Percentiles rank a stretch among this genome's conserved stretches.
phyloP scores from a whole-genome alignment of 2,329 filamentous ascomycete species.

The Stachybotrys chartarum region DNA sequence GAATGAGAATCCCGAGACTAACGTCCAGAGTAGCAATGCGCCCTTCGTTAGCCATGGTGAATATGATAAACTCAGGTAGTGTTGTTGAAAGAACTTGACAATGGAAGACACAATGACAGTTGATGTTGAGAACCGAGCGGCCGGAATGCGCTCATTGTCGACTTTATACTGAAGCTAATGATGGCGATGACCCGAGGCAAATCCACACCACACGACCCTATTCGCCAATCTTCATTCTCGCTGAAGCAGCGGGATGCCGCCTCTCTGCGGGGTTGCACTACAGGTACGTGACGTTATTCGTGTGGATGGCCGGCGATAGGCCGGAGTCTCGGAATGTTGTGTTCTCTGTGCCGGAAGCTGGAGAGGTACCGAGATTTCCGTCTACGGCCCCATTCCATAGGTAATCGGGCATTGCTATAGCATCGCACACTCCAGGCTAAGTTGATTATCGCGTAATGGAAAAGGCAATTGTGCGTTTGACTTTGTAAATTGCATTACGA shows the following conservation, averaged over 20 bases:
- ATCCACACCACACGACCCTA: neutral
- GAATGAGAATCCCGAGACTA: constrained; percentile 9
- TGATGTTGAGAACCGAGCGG: neutral
- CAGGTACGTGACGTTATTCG: constrained; percentile 8
- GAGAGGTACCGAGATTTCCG: too few relatives aligned
- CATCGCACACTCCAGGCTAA: too few relatives aligned
- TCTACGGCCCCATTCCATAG: too few relatives aligned
- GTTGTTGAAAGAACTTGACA: too few relatives aligned
- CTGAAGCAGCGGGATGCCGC: neutral
- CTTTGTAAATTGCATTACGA: too few relatives aligned
- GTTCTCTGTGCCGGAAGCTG: too few relatives aligned
- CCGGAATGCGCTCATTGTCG: neutral
- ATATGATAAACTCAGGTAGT: neutral
- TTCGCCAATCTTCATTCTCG: neutral
- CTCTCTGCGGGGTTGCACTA: neutral
- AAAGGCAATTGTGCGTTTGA: too few relatives aligned
- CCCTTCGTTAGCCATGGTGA: constrained; percentile 5
- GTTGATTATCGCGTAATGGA: too few relatives aligned
- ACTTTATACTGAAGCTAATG: neutral
- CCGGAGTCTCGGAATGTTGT: constrained; percentile 16
- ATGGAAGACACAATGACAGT: neutral
- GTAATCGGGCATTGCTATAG: too few relatives aligned
- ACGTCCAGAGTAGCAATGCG: constrained; percentile 28
- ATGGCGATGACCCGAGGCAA: neutral
- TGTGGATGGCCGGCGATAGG: constrained; percentile 16